These are phyloP conservation scores for Suillus decipiens DNA, from an alignment of 768 basidiomycete species.

Conservation along the genomic window DNA sequence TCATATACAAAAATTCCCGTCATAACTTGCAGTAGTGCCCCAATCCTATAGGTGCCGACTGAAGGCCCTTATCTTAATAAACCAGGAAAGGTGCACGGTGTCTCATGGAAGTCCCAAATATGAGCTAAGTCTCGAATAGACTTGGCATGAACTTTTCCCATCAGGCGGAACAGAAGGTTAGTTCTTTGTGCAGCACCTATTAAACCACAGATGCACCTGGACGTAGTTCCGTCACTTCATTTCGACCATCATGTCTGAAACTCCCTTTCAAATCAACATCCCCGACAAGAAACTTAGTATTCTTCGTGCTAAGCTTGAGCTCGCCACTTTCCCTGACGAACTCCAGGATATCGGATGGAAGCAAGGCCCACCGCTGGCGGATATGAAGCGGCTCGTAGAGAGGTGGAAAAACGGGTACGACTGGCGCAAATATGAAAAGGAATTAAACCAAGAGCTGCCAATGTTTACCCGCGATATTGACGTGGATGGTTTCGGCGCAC, in stretches of 20 bases:
- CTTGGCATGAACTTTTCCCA: neutral
- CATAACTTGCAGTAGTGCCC: neutral
- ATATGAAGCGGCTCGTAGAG: slow-evolving; percentile 47
- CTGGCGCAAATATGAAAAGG: slow-evolving; percentile 54
- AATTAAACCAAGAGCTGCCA: slow-evolving; percentile 40
- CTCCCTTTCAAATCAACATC: slow-evolving; percentile 51
- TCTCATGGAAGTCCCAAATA: neutral
- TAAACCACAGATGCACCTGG: neutral
- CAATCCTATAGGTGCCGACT: neutral
- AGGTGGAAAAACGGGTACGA: slow-evolving; percentile 57
- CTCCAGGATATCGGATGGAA: slow-evolving; percentile 50
- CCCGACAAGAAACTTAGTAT: slow-evolving; percentile 41
- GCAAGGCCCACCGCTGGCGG: slow-evolving; percentile 53
- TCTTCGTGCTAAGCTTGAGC: slow-evolving; percentile 48
- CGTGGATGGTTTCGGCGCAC: slow-evolving; percentile 46
- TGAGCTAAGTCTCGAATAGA: neutral
- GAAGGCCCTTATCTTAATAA: neutral
- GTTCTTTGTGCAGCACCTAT: neutral
- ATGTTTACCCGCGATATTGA: slow-evolving; percentile 51
- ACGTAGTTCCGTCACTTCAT: neutral
- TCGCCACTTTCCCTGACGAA: slow-evolving; percentile 56
- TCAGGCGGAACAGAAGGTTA: neutral
- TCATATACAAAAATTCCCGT: neutral
- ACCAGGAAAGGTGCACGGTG: neutral
- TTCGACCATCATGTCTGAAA: slow-evolving; percentile 32